Conservation (phyloP, 1,284 basidiomycete genomes). For the Pyrrhoderma noxium region DNA sequence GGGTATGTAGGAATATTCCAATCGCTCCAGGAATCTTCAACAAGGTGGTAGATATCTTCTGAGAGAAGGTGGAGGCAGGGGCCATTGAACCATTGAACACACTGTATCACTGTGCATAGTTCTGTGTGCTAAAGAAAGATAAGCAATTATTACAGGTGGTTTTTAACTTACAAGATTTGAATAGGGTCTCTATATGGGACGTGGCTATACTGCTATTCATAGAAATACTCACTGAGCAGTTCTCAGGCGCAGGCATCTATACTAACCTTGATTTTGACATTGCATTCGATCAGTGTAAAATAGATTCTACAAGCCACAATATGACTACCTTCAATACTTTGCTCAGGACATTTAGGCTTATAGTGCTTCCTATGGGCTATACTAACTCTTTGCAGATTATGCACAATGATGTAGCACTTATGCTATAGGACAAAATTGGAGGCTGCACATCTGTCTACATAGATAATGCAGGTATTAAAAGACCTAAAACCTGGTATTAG, state of each 20-base stretch:
- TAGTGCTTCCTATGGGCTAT: slow-evolving; percentile 30
- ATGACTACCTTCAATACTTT: slow-evolving; percentile 22
- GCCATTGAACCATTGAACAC: slow-evolving; percentile 28
- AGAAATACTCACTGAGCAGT: slow-evolving; percentile 30
- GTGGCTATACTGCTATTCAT: slow-evolving; percentile 30
- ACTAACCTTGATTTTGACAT: slow-evolving; percentile 29
- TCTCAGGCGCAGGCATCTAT: slow-evolving; percentile 26
- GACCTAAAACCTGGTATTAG: slow-evolving; percentile 16
- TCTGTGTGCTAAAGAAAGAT: slow-evolving; percentile 33
- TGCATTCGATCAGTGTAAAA: slow-evolving; percentile 25
- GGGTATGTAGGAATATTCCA: slow-evolving; percentile 31
- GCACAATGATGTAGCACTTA: slow-evolving; percentile 30
- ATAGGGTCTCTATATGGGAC: slow-evolving; percentile 22
- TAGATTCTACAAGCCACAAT: slow-evolving; percentile 19
- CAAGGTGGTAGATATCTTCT: slow-evolving; percentile 29
- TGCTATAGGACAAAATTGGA: slow-evolving; percentile 26
- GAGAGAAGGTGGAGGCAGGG: slow-evolving; percentile 24
- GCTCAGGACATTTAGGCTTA: slow-evolving; percentile 28
- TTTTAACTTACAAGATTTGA: slow-evolving; percentile 26
- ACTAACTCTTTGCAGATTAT: slow-evolving; percentile 32
- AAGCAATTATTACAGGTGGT: slow-evolving; percentile 24
- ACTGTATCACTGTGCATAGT: slow-evolving; percentile 34
- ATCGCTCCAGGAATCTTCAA: slow-evolving; percentile 32
- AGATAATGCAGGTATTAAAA: slow-evolving; percentile 18
- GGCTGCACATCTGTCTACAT: slow-evolving; percentile 25